Evolutionary conservation across 1,284 basidiomycete genomes (phyloP), one percentile per base, ranked within the genome.

Genomic region (Athelia psychrophila): DNA sequence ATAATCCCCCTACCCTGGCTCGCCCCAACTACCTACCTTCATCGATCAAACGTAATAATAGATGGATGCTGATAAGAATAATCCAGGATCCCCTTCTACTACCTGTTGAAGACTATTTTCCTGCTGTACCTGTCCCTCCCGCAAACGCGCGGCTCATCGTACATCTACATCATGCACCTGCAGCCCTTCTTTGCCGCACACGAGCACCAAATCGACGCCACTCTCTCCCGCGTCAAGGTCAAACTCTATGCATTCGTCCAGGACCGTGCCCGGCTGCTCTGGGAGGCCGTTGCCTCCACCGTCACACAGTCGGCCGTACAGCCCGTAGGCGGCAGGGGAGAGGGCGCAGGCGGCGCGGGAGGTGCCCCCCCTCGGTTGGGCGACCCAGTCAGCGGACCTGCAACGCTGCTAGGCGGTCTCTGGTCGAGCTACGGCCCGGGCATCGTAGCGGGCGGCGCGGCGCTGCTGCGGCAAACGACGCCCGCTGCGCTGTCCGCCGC

Each of bases 81-180:
- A 8, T 15, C 2, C 66, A 93, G 92, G 91, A 79, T 96, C 55
- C 93, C 93, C 13, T 83, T 95, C 67, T 96, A 96, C 74, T 88
- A 88, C 69, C 76, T 84, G 48, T 56, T 92, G 64, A 95, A 95
- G 77, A 89, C 86, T 3, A 65, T 93, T 52, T 88, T 93, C 64
- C 81, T 96, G 30, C 82, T 95, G 53, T 96, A 93, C 73, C 84
- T 96, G 51, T 87, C 86, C 12, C 81, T 95, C n/a, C 94, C 94
- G 0, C 92, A 95, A 64, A 94, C 91, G 12, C 80, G 81, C 58
- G 93, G 93, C 22, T 83, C 93, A 0, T 86, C 89, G 1, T 91
- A 86, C 65, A 71, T 95, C 62, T 95, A 94, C 72, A 73, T 75
- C 50, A 73, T 79, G 20, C 83, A 92, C 57, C 80, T 95, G 13